phyloP scores from a whole-genome alignment of 306 rosid species.

The Sesbania bispinosa region DNA sequence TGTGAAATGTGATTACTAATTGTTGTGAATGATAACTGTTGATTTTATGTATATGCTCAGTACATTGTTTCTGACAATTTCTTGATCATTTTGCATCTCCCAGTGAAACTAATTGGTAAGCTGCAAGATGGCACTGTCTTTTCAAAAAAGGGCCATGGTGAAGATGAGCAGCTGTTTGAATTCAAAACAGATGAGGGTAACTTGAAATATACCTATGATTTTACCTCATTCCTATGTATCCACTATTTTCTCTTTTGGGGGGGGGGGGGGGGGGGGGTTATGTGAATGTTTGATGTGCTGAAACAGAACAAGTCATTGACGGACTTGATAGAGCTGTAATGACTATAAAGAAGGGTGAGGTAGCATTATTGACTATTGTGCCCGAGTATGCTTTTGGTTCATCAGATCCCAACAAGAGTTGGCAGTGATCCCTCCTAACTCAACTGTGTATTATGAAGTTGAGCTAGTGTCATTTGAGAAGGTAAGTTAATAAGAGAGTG shows the following conservation, averaged over 20 bases:
- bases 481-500: conserved; percentile 36
- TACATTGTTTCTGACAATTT: not conserved
- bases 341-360: conserved; percentile 95
- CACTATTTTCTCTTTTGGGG: not conserved
- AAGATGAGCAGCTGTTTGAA: conserved; percentile 57
- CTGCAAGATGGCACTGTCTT: conserved; percentile 83
- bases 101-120: conserved; percentile 81
- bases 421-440: conserved; percentile 79
- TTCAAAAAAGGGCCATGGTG: conserved; percentile 61
- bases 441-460: conserved; percentile 73
- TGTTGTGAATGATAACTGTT: not conserved
- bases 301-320: conserved; percentile 81
- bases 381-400: conserved; percentile 91
- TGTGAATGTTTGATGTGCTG: conserved; percentile 13
- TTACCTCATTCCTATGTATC: not conserved
- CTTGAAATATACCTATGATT: not conserved
- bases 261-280: not conserved
- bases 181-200: conserved; percentile 89
- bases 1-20: conserved; percentile 52
- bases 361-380: conserved; percentile 62
- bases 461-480: conserved; percentile 83
- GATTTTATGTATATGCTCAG: not conserved
- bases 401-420: conserved; percentile 60
- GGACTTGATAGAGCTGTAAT: conserved; percentile 84
- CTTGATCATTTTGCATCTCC: not conserved